These are phyloP conservation scores for Thermomucor indicae-seudaticae DNA, from an alignment of 371 early-diverging fungal species.

Conservation along the genomic window DNA sequence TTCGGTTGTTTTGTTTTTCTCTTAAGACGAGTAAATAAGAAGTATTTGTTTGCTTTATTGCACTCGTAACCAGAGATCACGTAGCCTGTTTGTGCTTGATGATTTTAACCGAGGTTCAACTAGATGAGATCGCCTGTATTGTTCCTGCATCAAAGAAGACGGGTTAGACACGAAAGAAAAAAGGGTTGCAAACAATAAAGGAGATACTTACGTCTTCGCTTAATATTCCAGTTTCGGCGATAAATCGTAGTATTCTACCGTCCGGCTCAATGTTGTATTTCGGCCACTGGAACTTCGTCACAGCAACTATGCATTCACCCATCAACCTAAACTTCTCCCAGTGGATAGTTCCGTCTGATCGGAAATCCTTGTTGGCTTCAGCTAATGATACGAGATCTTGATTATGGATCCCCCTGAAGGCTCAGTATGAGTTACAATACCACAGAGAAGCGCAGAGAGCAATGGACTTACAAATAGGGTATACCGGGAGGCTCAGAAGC, in stretches of 20 bases:
- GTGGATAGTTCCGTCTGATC: constrained; percentile 50
- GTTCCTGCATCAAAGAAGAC: constrained; percentile 6
- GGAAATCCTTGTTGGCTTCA: constrained; percentile 58
- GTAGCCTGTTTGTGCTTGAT: constrained; percentile 7
- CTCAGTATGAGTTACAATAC: neutral
- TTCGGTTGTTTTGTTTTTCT: neutral
- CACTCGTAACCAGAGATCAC: constrained; percentile 8
- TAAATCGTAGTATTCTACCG: constrained; percentile 8
- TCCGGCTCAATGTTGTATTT: constrained; percentile 22
- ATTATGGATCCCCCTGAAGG: constrained; percentile 49
- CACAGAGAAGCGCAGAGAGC: no score
- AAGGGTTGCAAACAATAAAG: neutral
- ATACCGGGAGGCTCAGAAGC: constrained; percentile 52
- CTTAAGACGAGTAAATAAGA: neutral
- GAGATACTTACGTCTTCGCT: constrained; percentile 19
- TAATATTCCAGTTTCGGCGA: constrained; percentile 18
- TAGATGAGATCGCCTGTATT: constrained; percentile 8
- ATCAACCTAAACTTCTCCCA: constrained; percentile 62
- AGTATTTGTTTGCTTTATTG: neutral
- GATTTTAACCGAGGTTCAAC: constrained; percentile 9
- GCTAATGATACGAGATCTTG: constrained; percentile 53
- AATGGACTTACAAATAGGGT: constrained; percentile 48
- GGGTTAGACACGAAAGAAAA: neutral
- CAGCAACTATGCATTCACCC: constrained; percentile 50
- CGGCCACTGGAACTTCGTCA: constrained; percentile 44